These are phyloP conservation scores for Candida piceae DNA, from an alignment of 805 yeast species.

Conservation along the genomic window DNA sequence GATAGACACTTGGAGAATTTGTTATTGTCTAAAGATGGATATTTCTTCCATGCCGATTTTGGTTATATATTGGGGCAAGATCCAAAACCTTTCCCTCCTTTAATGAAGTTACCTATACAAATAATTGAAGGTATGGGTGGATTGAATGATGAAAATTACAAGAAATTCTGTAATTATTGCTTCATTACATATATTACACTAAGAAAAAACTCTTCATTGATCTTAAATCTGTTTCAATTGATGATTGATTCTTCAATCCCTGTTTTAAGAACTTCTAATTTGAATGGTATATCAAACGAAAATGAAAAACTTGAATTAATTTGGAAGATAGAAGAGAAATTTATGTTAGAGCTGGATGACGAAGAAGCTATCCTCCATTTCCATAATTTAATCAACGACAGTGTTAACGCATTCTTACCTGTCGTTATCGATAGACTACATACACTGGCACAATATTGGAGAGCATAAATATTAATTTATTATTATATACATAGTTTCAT, in stretches of 20 bases:
- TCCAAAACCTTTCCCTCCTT: slow-evolving; percentile 98
- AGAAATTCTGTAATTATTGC: slow-evolving; percentile 85
- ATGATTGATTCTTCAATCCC: slow-evolving; percentile 95
- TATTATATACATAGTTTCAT: not conserved
- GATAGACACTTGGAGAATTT: slow-evolving; percentile 94
- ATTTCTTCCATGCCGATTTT: slow-evolving; percentile 95
- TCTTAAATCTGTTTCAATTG: slow-evolving; percentile 83
- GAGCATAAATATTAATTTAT: slow-evolving; percentile 48
- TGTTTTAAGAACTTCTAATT: slow-evolving; percentile 51
- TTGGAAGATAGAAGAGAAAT: slow-evolving; percentile 88
- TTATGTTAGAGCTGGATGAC: slow-evolving; percentile 87
- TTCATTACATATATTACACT: slow-evolving; percentile 90
- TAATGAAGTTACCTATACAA: slow-evolving; percentile 96
- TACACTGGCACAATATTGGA: slow-evolving; percentile 96
- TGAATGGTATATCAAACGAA: slow-evolving; percentile 26
- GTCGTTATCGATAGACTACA: slow-evolving; percentile 94
- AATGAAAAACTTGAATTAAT: slow-evolving; percentile 83
- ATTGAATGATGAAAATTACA: slow-evolving; percentile 74
- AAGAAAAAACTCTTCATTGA: slow-evolving; percentile 83
- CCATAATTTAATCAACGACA: slow-evolving; percentile 89
- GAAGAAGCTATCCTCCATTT: slow-evolving; percentile 94
- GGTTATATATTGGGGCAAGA: slow-evolving; percentile 96
- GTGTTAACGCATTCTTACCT: slow-evolving; percentile 90
- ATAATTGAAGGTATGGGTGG: slow-evolving; percentile 99
- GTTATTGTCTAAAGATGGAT: slow-evolving; percentile 70